Conservation (phyloP, 257 asterid species). For the Penstemon newberryi region DNA sequence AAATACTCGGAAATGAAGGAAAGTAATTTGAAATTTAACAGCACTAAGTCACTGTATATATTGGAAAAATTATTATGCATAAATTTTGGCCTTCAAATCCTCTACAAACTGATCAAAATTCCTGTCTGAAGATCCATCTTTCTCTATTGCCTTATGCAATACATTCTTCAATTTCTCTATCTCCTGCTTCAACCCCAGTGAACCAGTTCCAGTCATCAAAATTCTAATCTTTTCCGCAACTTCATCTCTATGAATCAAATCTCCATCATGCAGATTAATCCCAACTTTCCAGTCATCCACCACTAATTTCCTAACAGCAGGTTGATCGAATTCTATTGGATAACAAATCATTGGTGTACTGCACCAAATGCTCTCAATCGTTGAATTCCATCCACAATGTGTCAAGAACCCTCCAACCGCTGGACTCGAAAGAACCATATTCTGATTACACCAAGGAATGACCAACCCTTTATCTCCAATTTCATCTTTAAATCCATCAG, state of each 20-base stretch:
- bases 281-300: slow-evolving; percentile 40
- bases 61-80: no score
- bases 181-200: neutral
- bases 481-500: slow-evolving; percentile 3
- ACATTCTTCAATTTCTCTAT: neutral
- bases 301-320: slow-evolving; percentile 30
- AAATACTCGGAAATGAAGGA: no score
- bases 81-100: neutral
- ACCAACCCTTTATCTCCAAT: slow-evolving; percentile 24
- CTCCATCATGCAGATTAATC: slow-evolving; percentile 28
- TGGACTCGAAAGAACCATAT: slow-evolving; percentile 16
- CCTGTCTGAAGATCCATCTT: slow-evolving; percentile 14
- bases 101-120: neutral
- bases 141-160: neutral
- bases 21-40: no score
- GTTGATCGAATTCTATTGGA: slow-evolving; percentile 30
- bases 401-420: slow-evolving; percentile 32
- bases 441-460: slow-evolving; percentile 28
- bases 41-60: no score
- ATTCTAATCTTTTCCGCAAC: slow-evolving; percentile 21
- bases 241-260: slow-evolving; percentile 17
- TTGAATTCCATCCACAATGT: slow-evolving; percentile 38
- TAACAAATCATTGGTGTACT: slow-evolving; percentile 33
- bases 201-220: neutral
- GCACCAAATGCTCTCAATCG: slow-evolving; percentile 30